These are phyloP conservation scores for Mortierella polycephala DNA, from an alignment of 371 early-diverging fungal genomes.

Conservation along the genomic window DNA sequence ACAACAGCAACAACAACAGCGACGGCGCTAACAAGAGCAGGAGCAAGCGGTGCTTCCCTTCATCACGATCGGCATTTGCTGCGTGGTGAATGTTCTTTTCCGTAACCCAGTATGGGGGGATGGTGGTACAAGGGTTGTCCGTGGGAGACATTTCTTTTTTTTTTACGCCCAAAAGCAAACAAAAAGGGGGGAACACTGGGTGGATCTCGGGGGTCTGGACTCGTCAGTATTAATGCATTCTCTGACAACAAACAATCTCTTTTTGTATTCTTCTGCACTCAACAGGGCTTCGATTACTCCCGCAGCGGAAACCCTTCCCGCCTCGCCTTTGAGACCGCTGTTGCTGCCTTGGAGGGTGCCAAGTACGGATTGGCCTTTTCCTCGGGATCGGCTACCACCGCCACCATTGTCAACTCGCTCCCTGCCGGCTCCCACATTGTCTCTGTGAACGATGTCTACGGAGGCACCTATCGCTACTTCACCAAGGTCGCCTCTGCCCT, in stretches of 20 bases:
- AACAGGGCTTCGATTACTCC: constrained; percentile 94
- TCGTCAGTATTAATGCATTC: no score
- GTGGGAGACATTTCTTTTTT: neutral
- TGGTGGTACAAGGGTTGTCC: no score
- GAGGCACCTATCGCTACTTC: constrained; percentile 97
- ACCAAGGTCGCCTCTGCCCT: constrained; percentile 87
- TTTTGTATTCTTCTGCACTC: neutral
- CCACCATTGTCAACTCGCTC: constrained; percentile 84
- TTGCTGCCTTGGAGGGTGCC: constrained; percentile 92
- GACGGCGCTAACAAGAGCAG: no score
- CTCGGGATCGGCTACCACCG: constrained; percentile 94
- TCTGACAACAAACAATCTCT: no score
- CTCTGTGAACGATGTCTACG: constrained; percentile 96
- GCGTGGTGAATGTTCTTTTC: no score
- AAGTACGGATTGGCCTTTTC: constrained; percentile 94
- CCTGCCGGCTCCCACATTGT: constrained; percentile 86
- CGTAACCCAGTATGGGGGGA: no score
- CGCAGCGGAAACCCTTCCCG: constrained; percentile 97
- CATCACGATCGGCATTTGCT: no score
- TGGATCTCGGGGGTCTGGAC: neutral
- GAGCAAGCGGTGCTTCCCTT: no score
- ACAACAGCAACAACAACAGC: no score
- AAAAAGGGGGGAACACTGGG: neutral
- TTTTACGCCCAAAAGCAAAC: neutral
- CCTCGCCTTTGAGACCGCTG: constrained; percentile 86